phyloP scores from a whole-genome alignment of 179 eudicot species.

The Sideroxylon spinosum region DNA sequence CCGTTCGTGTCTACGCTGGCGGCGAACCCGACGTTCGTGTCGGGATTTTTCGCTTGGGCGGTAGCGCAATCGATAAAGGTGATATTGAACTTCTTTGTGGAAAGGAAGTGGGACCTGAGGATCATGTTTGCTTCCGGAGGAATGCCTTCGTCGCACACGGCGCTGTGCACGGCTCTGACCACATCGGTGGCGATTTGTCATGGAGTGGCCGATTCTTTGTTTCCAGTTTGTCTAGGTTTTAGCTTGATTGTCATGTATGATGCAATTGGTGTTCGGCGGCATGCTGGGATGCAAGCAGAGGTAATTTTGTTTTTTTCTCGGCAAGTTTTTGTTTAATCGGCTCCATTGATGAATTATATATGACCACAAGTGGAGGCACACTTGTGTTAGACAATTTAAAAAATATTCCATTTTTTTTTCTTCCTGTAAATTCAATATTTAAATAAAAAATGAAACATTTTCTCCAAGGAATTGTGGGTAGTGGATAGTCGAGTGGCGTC shows the following conservation, averaged over 20 bases:
- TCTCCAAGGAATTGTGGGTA: no score
- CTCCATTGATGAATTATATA: no score
- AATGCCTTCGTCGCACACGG: constrained; percentile 95
- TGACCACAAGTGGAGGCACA: no score
- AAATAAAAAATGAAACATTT: no score
- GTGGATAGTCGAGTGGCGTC: no score
- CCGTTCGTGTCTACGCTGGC: constrained; percentile 69
- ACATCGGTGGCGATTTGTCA: constrained; percentile 86
- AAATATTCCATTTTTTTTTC: no score
- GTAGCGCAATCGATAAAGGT: constrained; percentile 68
- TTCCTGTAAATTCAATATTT: no score
- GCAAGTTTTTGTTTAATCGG: background rate
- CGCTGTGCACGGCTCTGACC: constrained; percentile 78
- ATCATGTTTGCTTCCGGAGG: constrained; percentile 81
- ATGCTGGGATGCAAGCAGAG: constrained; percentile 98
- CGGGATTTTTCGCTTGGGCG: constrained; percentile 63
- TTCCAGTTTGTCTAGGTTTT: constrained; percentile 89
- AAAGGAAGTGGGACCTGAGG: constrained; percentile 74
- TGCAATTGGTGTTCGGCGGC: constrained; percentile 88
- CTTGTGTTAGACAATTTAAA: no score
- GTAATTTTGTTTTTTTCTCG: constrained; percentile 25
- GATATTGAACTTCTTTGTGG: constrained; percentile 61
- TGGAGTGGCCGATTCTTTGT: constrained; percentile 79
- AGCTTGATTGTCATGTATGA: constrained; percentile 92
- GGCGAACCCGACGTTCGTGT: constrained; percentile 71